Conservation (phyloP, 139 green algal species). For the Chlamydomonas schloesseri region DNA sequence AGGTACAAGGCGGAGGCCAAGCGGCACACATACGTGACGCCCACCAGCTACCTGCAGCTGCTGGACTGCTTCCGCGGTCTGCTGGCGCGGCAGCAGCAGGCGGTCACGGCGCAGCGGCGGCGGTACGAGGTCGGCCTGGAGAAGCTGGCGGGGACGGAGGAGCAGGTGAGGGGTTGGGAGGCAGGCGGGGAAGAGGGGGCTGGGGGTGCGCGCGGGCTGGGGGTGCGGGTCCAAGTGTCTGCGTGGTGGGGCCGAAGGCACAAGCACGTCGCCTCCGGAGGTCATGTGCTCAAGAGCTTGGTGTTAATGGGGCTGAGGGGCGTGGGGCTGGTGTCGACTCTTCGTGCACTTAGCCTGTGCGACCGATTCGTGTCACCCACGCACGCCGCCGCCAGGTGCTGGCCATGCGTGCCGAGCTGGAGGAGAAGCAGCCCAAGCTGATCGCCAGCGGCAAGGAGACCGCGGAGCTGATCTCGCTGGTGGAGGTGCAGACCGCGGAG, state of each 20-base stretch:
- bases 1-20: slow-evolving; percentile 52
- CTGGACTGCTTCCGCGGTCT: slow-evolving; percentile 69
- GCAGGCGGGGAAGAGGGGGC: no score
- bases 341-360: no score
- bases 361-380: no score
- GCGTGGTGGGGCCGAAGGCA: no score
- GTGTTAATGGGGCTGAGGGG: no score
- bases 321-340: no score
- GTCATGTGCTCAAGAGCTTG: no score
- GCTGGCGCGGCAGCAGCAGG: slow-evolving; percentile 33
- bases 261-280: no score
- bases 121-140: slow-evolving; percentile 78
- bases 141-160: slow-evolving; percentile 78
- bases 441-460: slow-evolving; percentile 75
- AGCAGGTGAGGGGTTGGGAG: slow-evolving; percentile 34
- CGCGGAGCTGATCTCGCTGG: slow-evolving; percentile 72
- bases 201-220: no score
- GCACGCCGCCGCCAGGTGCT: no score
- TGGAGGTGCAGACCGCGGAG: slow-evolving; percentile 73
- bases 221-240: no score
- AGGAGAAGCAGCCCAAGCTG: slow-evolving; percentile 79
- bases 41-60: slow-evolving; percentile 83
- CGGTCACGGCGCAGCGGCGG: slow-evolving; percentile 50
- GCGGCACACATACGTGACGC: slow-evolving; percentile 83
- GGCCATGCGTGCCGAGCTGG: slow-evolving; percentile 76